A percentile compares a stretch with the other conserved stretches of the same genome.
Conservation (phyloP, 306 rosid species). For the Hippophae gyantsensis region DNA sequence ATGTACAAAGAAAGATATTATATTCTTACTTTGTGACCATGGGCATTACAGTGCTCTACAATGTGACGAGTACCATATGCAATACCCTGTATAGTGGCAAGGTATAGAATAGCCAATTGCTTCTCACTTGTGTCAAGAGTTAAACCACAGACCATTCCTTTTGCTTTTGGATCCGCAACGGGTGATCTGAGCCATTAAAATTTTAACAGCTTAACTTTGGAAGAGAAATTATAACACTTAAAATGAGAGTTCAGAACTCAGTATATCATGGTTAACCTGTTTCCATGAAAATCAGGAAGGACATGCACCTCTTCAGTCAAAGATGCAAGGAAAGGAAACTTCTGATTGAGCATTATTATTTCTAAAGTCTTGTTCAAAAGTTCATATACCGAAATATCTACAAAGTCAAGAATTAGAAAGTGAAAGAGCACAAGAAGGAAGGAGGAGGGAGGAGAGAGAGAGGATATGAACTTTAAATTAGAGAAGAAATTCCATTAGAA, state of each 20-base stretch:
- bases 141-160: slow-evolving; percentile 81
- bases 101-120: slow-evolving; percentile 73
- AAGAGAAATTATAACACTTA: slow-evolving; percentile 11
- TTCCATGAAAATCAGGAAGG: slow-evolving; percentile 97
- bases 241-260: slow-evolving; percentile 13
- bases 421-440: slow-evolving; percentile 16
- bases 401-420: slow-evolving; percentile 15
- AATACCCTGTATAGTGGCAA: slow-evolving; percentile 82
- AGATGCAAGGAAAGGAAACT: slow-evolving; percentile 61
- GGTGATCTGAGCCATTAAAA: slow-evolving; percentile 66
- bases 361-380: slow-evolving; percentile 75
- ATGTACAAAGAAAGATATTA: background rate
- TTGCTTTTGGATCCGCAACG: slow-evolving; percentile 84
- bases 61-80: slow-evolving; percentile 96
- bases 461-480: too few species aligned
- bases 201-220: slow-evolving; percentile 20
- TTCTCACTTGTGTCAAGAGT: slow-evolving; percentile 81
- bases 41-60: slow-evolving; percentile 87
- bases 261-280: slow-evolving; percentile 47
- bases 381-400: slow-evolving; percentile 69
- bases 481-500: too few species aligned
- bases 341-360: slow-evolving; percentile 44
- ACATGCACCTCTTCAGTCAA: slow-evolving; percentile 75
- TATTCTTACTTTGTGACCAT: slow-evolving; percentile 86
- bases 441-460: slow-evolving; percentile 3